Evolutionary conservation across 139 green algal genomes (phyloP).

Genomic region (Micromonas pusilla): DNA sequence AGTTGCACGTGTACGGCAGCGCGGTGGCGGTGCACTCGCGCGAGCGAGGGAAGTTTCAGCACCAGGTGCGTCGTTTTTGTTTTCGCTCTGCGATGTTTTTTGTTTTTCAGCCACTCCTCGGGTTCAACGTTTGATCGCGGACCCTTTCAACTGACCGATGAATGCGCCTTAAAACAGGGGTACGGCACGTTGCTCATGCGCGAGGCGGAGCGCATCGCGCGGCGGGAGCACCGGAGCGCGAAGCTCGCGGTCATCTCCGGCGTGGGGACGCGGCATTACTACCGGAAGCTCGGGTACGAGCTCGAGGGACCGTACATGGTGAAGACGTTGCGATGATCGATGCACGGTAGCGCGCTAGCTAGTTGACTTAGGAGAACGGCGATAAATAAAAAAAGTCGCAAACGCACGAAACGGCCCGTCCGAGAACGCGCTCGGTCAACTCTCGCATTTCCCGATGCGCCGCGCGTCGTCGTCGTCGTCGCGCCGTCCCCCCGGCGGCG

Average conservation of each 20-base stretch:
- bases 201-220: slow-evolving; percentile 85
- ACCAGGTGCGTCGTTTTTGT: too few species aligned
- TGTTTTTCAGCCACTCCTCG: too few species aligned
- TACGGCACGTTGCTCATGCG: slow-evolving; percentile 91
- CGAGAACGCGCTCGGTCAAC: neutral
- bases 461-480: neutral
- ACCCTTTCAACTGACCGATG: too few species aligned
- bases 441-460: neutral
- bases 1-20: slow-evolving; percentile 96
- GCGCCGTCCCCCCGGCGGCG: neutral
- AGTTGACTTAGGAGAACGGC: neutral
- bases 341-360: neutral
- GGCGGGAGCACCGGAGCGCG: slow-evolving; percentile 70
- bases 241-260: slow-evolving; percentile 95
- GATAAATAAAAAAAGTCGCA: neutral
- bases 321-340: slow-evolving; percentile 47
- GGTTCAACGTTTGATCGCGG: too few species aligned
- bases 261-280: slow-evolving; percentile 96
- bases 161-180: slow-evolving; percentile 49
- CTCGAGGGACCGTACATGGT: slow-evolving; percentile 96
- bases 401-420: neutral
- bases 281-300: slow-evolving; percentile 80
- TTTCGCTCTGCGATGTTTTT: too few species aligned
- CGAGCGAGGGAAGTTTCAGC: slow-evolving; percentile 45
- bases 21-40: slow-evolving; percentile 83